phyloP scores from a whole-genome alignment of 1,284 basidiomycete genomes.

The Cryptococcus depauperatus region DNA sequence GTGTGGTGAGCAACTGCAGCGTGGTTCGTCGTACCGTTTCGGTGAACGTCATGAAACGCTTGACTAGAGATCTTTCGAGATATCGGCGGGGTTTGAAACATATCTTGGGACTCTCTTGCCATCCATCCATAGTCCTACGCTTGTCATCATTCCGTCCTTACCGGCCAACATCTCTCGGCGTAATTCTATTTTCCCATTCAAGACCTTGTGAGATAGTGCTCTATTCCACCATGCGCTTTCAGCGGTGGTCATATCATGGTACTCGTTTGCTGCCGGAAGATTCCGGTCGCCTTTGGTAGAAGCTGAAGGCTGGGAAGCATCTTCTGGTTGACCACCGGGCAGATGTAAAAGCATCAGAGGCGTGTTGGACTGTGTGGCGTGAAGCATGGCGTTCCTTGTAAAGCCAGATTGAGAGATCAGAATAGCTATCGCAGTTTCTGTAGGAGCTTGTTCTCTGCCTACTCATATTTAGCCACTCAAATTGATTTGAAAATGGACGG shows the following conservation, averaged over 20 bases:
- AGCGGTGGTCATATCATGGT: slow-evolving; percentile 6
- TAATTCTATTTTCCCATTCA: slow-evolving; percentile 55
- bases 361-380: slow-evolving; percentile 60
- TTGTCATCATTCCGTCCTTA: slow-evolving; percentile 6
- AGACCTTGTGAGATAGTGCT: slow-evolving; percentile 53
- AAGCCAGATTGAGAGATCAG: slow-evolving; percentile 70
- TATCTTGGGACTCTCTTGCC: slow-evolving; percentile 15
- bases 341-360: slow-evolving; percentile 71
- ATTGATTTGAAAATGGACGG: too few species aligned
- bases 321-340: slow-evolving; percentile 46
- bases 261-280: not conserved
- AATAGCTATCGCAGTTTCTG: slow-evolving; percentile 52
- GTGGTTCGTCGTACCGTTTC: too few species aligned
- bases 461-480: not conserved
- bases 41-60: too few species aligned
- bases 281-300: not conserved
- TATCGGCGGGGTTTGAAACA: too few species aligned
- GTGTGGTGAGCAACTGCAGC: too few species aligned
- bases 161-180: slow-evolving; percentile 53
- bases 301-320: not conserved
- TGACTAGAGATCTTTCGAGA: too few species aligned
- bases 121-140: slow-evolving; percentile 18
- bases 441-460: not conserved
- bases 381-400: slow-evolving; percentile 57
- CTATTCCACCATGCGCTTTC: slow-evolving; percentile 55